Evolutionary conservation across 306 rosid genomes (phyloP).

Genomic region (Quillaja saponaria): DNA sequence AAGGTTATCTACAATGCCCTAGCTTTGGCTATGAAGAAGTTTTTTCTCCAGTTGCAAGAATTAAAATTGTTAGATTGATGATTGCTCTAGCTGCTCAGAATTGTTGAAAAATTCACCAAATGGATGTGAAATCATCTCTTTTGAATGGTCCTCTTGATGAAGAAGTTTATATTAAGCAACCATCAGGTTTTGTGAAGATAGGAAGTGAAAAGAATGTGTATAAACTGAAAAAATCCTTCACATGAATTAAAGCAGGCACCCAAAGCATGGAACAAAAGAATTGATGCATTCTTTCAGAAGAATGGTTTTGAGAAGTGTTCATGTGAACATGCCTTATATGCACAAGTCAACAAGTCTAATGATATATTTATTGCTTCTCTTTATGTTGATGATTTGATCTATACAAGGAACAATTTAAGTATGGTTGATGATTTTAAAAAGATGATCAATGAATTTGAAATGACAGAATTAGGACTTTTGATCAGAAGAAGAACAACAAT

Average conservation of each 20-base stretch:
- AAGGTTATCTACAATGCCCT: background rate
- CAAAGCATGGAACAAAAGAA: too few species aligned
- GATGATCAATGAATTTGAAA: too few species aligned
- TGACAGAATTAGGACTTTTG: too few species aligned
- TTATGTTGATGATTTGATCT: too few species aligned
- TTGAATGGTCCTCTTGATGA: background rate
- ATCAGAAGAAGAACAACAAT: background rate
- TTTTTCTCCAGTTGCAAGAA: background rate
- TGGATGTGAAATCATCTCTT: conserved; percentile 7
- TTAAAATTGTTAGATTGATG: background rate
- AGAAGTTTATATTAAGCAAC: conserved; percentile 8
- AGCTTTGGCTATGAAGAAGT: background rate
- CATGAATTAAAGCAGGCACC: background rate
- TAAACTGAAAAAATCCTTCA: background rate
- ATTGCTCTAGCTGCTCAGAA: background rate
- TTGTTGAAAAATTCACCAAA: background rate
- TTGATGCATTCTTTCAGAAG: too few species aligned
- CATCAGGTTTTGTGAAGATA: background rate
- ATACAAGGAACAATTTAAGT: too few species aligned
- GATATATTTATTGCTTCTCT: background rate
- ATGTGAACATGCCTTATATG: background rate
- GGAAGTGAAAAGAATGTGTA: background rate
- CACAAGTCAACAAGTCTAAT: background rate
- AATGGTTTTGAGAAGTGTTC: too few species aligned
- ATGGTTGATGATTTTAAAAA: background rate